A percentile compares a stretch with the other conserved stretches of the same genome.
phyloP scores from a whole-genome alignment of 768 basidiomycete genomes.

The Chalciporus sphaerocephalus region DNA sequence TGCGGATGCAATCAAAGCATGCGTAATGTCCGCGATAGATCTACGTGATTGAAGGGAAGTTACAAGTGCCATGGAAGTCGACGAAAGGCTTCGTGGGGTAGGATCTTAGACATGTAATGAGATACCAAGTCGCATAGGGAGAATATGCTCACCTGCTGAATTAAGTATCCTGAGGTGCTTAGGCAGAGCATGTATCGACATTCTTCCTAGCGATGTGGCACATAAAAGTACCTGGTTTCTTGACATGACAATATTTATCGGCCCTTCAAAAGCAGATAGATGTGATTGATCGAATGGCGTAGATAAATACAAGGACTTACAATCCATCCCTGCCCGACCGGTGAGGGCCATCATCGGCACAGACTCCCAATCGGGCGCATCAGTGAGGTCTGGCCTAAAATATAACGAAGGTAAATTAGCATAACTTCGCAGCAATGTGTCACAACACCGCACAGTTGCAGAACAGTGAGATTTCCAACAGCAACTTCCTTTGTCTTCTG shows the following conservation, averaged over 20 bases:
- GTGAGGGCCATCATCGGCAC: constrained; percentile 42
- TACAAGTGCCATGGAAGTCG: constrained; percentile 24
- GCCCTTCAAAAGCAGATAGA: constrained; percentile 40
- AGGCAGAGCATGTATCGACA: constrained; percentile 45
- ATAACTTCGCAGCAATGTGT: neutral
- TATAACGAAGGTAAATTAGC: neutral
- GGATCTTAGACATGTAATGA: constrained; percentile 26
- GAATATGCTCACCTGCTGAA: constrained; percentile 17
- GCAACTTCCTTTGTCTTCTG: constrained; percentile 35
- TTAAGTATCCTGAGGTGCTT: constrained; percentile 17
- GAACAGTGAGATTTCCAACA: constrained; percentile 46
- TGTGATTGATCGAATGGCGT: neutral
- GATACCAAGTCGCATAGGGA: neutral
- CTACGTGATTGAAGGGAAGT: constrained; percentile 47
- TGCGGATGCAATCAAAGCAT: constrained; percentile 45
- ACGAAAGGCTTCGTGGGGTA: constrained; percentile 24
- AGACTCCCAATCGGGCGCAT: constrained; percentile 49
- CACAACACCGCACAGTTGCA: constrained; percentile 45
- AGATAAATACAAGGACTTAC: constrained; percentile 34
- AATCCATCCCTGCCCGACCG: constrained; percentile 43
- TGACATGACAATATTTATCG: constrained; percentile 50
- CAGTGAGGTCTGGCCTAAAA: constrained; percentile 49
- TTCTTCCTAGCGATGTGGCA: constrained; percentile 44
- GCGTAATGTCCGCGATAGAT: constrained; percentile 58
- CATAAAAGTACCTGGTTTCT: constrained; percentile 58